A percentile compares a stretch with the other conserved stretches of the same genome.
These are phyloP conservation scores for Dictyostelium discoideum DNA, from an alignment of 78 protist species.

Conservation along the genomic window DNA sequence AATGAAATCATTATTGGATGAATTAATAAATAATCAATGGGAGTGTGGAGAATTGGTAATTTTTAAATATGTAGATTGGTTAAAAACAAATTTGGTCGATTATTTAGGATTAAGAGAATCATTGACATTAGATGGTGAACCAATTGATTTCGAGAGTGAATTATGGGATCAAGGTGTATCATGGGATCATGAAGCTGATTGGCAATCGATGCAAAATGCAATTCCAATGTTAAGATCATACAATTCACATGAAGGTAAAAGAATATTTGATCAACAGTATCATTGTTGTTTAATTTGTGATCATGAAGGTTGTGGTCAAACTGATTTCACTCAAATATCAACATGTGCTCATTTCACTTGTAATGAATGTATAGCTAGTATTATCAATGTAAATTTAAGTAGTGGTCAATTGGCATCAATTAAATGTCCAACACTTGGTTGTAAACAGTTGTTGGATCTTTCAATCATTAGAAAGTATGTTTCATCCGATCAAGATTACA, in stretches of 20 bases:
- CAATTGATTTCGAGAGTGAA: background rate
- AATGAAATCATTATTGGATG: background rate
- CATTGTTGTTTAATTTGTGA: constrained; percentile 6
- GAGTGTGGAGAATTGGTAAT: background rate
- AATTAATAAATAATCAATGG: background rate
- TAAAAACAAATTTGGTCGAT: background rate
- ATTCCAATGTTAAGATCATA: background rate
- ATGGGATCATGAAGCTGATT: background rate
- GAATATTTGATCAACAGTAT: background rate
- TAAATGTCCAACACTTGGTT: background rate
- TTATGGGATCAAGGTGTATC: background rate
- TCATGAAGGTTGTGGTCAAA: background rate
- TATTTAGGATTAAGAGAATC: background rate
- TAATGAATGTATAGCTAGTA: background rate
- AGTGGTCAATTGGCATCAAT: background rate
- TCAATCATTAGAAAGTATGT: background rate
- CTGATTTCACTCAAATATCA: background rate
- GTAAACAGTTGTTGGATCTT: background rate
- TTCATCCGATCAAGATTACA: background rate
- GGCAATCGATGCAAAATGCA: background rate
- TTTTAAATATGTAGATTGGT: constrained; percentile 9
- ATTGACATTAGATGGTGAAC: background rate
- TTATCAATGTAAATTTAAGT: background rate
- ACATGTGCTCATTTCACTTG: constrained; percentile 1
- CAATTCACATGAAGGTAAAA: background rate